These are phyloP conservation scores for Scedosporium aurantiacum DNA, from an alignment of 2,329 filamentous ascomycete genomes.

Conservation along the genomic window DNA sequence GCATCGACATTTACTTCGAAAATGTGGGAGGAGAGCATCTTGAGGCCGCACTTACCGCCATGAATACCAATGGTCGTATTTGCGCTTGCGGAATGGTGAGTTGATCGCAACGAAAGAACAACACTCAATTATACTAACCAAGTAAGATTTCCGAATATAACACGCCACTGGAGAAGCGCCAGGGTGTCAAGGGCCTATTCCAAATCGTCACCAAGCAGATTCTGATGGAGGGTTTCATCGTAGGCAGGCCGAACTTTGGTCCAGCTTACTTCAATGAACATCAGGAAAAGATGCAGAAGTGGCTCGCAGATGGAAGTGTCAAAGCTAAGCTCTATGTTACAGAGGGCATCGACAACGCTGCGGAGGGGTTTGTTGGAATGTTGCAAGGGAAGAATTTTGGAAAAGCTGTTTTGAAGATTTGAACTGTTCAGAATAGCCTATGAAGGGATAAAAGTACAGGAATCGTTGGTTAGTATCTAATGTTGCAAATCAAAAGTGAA, in stretches of 20 bases:
- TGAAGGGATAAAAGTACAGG: too few relatives aligned
- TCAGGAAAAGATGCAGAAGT: slow-evolving; percentile 63
- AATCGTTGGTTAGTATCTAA: too few relatives aligned
- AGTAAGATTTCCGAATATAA: slow-evolving; percentile 64
- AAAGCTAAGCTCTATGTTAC: slow-evolving; percentile 59
- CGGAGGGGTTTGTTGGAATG: slow-evolving; percentile 64
- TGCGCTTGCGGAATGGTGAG: slow-evolving; percentile 50
- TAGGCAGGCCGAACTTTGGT: slow-evolving; percentile 53
- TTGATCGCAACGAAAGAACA: slow-evolving; percentile 1
- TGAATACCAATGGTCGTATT: slow-evolving; percentile 56
- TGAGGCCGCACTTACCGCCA: slow-evolving; percentile 29
- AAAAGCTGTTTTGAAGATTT: slow-evolving; percentile 65
- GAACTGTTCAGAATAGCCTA: too few relatives aligned
- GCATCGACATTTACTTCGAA: slow-evolving; percentile 58
- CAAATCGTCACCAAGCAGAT: slow-evolving; percentile 57
- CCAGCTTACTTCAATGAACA: slow-evolving; percentile 58
- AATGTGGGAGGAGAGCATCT: slow-evolving; percentile 43
- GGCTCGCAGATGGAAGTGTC: slow-evolving; percentile 66
- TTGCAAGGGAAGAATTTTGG: slow-evolving; percentile 73
- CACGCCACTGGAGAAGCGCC: slow-evolving; percentile 35
- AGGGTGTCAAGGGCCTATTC: slow-evolving; percentile 57
- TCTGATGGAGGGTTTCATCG: slow-evolving; percentile 67
- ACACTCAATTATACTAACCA: background rate
- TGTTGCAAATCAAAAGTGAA: too few relatives aligned
- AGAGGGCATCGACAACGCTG: slow-evolving; percentile 68